Conservation (phyloP, 202 grass and related monocot species). For the Setaria viridis region DNA sequence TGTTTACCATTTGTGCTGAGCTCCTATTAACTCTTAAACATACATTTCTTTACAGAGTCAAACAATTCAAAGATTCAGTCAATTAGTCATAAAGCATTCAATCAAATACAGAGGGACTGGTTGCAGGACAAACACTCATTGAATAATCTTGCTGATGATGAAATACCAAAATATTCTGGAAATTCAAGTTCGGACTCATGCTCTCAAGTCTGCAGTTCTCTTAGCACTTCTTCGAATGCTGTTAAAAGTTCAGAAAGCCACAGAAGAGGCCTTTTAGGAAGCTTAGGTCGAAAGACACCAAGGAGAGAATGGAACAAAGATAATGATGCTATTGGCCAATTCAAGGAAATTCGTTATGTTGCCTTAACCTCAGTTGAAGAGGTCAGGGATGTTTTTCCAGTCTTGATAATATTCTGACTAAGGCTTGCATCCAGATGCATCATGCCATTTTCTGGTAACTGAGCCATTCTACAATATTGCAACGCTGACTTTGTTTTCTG, state of each 20-base stretch:
- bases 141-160: conserved; percentile 42
- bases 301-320: conserved; percentile 37
- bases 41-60: conserved; percentile 55
- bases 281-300: conserved; percentile 43
- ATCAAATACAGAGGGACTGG: conserved; percentile 48
- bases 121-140: conserved; percentile 55
- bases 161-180: conserved; percentile 43
- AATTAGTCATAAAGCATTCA: conserved; percentile 62
- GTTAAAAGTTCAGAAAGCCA: conserved; percentile 58
- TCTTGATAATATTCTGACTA: conserved; percentile 26
- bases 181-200: conserved; percentile 25
- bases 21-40: not conserved
- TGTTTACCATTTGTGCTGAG: conserved; percentile 19
- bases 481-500: conserved; percentile 37
- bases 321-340: conserved; percentile 33
- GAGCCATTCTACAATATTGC: not conserved
- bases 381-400: conserved; percentile 34
- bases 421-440: conserved; percentile 27
- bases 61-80: conserved; percentile 47
- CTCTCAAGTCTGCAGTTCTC: conserved; percentile 41
- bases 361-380: conserved; percentile 49
- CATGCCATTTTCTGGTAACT: not conserved
- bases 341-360: conserved; percentile 47
- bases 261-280: conserved; percentile 46
- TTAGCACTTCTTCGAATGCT: conserved; percentile 44